Conservation (phyloP, 805 yeast genomes). For the Ogataea corticis region DNA sequence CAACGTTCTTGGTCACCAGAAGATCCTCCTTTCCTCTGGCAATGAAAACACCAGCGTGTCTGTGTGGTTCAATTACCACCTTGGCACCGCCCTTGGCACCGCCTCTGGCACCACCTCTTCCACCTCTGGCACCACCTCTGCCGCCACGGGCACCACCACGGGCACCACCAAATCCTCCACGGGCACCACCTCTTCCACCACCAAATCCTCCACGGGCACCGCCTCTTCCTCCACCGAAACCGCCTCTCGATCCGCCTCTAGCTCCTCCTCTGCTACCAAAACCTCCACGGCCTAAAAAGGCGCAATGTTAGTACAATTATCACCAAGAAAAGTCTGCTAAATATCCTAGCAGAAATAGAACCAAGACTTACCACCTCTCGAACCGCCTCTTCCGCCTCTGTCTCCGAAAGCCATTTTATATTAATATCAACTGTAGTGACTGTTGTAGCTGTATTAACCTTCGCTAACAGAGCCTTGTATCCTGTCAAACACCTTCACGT, state of each 20-base stretch:
- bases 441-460: slow-evolving; percentile 6
- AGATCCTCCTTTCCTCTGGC: slow-evolving; percentile 99
- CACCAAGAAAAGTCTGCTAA: too few species aligned
- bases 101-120: slow-evolving; percentile 68
- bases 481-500: slow-evolving; percentile 4
- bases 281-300: slow-evolving; percentile 25
- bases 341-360: too few species aligned
- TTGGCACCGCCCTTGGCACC: slow-evolving; percentile 92
- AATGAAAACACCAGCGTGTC: slow-evolving; percentile 98
- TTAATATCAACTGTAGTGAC: slow-evolving; percentile 11
- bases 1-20: slow-evolving; percentile 92
- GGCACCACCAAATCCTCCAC: slow-evolving; percentile 57
- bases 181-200: slow-evolving; percentile 49
- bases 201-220: slow-evolving; percentile 45
- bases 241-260: slow-evolving; percentile 32
- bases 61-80: slow-evolving; percentile 97
- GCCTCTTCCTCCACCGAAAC: slow-evolving; percentile 49
- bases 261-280: slow-evolving; percentile 36
- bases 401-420: slow-evolving; percentile 57
- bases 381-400: slow-evolving; percentile 53
- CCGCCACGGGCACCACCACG: slow-evolving; percentile 54
- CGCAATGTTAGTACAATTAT: slow-evolving; percentile 6
- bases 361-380: slow-evolving; percentile 40
- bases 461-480: slow-evolving; percentile 5
- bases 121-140: slow-evolving; percentile 60